Conservation (phyloP, 2,329 filamentous ascomycete genomes). For the Chrysoporthe cubensis region DNA sequence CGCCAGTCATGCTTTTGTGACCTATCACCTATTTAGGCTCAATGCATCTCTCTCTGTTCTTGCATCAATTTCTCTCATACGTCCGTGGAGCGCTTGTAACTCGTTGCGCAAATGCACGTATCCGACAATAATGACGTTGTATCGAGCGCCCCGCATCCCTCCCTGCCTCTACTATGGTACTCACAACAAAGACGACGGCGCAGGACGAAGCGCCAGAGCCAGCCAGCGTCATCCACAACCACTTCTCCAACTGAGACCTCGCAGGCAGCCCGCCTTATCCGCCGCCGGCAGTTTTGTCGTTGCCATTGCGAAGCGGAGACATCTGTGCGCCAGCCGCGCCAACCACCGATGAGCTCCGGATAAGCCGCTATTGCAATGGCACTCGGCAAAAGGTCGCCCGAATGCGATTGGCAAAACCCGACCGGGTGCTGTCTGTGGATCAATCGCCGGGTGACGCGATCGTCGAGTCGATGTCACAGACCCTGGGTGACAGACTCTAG, state of each 20-base stretch:
- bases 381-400: slow-evolving; percentile 18
- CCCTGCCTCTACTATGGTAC: not conserved
- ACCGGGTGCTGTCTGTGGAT: not conserved
- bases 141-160: too few relatives aligned
- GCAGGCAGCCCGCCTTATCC: not conserved
- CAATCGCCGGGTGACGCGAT: not conserved
- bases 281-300: slow-evolving; percentile 1
- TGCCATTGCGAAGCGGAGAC: not conserved
- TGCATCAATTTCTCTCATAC: not conserved
- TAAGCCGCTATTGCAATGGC: slow-evolving; percentile 5
- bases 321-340: slow-evolving; percentile 11
- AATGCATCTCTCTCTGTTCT: not conserved
- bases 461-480: not conserved
- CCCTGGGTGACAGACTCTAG: not conserved
- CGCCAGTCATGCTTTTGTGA: not conserved
- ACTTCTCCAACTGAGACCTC: not conserved
- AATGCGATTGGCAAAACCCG: slow-evolving; percentile 3
- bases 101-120: too few relatives aligned
- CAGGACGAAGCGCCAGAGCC: not conserved
- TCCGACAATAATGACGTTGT: not conserved
- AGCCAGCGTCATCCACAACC: not conserved
- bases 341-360: slow-evolving; percentile 10
- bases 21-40: slow-evolving; percentile 1
- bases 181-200: not conserved
- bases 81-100: not conserved